Conservation (phyloP, 768 basidiomycete genomes). For the Collybia mongolica region DNA sequence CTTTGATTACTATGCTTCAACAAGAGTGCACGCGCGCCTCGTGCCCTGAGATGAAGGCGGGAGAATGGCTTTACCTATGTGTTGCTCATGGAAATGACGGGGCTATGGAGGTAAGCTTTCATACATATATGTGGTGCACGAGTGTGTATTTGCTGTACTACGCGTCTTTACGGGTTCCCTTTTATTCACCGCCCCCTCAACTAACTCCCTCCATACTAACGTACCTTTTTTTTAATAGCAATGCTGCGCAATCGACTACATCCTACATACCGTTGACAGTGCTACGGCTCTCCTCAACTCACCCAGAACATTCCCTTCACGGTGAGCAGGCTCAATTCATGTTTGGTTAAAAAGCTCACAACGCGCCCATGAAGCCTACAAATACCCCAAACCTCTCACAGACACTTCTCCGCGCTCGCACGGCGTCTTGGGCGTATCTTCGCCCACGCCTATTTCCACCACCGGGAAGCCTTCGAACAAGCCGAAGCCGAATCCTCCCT, state of each 20-base stretch:
- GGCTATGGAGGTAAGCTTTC: conserved; percentile 69
- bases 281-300: conserved; percentile 92
- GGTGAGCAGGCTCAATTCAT: conserved; percentile 41
- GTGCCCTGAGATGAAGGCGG: conserved; percentile 99
- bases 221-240: conserved; percentile 42
- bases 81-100: conserved; percentile 91
- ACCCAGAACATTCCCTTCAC: conserved; percentile 86
- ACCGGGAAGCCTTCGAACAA: conserved; percentile 88
- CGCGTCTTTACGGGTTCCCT: no score
- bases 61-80: conserved; percentile 95
- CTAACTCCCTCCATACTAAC: not conserved
- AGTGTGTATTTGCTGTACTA: no score
- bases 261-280: conserved; percentile 88
- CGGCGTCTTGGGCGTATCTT: conserved; percentile 93
- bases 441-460: conserved; percentile 94
- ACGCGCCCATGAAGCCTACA: conserved; percentile 52
- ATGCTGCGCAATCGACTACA: conserved; percentile 98
- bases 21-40: conserved; percentile 82
- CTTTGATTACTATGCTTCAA: conserved; percentile 81
- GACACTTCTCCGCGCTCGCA: conserved; percentile 89
- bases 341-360: conserved; percentile 1
- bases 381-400: conserved; percentile 75
- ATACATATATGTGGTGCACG: no score
- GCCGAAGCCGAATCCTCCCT: conserved; percentile 89
- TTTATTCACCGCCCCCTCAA: not conserved